Conservation (phyloP, 179 eudicot species). For the Spinacia oleracea region DNA sequence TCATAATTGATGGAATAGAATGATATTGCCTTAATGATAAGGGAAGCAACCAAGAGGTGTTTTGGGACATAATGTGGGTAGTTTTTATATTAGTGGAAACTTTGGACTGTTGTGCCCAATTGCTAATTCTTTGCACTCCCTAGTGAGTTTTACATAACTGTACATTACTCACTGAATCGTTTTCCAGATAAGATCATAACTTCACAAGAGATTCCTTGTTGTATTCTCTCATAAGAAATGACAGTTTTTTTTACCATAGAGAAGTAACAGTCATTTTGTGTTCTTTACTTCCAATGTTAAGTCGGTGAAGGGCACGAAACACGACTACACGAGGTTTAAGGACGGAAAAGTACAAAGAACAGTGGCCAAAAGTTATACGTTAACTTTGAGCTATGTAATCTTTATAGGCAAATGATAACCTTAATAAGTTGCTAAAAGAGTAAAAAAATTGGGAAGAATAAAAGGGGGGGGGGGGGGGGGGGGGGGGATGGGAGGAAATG, state of each 20-base stretch:
- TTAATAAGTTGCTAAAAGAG: neutral
- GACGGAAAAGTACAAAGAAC: neutral
- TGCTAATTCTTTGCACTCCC: neutral
- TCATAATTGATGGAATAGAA: conserved; percentile 5
- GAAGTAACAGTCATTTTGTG: too few species aligned
- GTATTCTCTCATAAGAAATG: neutral
- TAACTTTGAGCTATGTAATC: neutral
- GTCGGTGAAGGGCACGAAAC: neutral
- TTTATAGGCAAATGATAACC: neutral
- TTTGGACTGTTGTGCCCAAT: conserved; percentile 4
- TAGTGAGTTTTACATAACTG: neutral
- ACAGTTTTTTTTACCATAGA: too few species aligned
- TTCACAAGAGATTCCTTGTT: neutral
- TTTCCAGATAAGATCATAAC: conserved; percentile 5
- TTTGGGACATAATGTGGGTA: neutral
- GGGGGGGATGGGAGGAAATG: too few species aligned
- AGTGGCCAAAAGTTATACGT: neutral
- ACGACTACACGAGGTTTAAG: too few species aligned
- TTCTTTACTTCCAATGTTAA: too few species aligned
- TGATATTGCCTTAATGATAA: conserved; percentile 6
- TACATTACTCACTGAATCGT: neutral
- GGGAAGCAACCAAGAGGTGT: neutral
- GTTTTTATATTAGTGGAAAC: conserved; percentile 1
- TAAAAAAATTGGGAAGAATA: neutral
- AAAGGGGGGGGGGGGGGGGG: too few species aligned